Conservation (phyloP, 768 basidiomycete species). For the Leccinellum albellum region DNA sequence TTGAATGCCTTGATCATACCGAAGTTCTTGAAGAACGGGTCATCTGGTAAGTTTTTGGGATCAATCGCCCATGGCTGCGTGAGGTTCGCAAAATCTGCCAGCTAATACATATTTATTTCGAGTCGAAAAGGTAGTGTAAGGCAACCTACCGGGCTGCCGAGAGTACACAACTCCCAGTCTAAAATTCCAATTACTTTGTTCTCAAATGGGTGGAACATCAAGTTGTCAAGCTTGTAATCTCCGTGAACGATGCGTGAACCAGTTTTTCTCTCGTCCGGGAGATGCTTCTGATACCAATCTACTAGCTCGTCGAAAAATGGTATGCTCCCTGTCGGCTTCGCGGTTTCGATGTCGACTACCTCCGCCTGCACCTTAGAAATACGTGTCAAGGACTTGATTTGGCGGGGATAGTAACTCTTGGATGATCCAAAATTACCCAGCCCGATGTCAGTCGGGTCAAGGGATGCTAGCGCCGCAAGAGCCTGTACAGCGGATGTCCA, state of each 20-base stretch:
- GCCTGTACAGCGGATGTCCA: constrained; percentile 76
- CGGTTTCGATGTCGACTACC: constrained; percentile 62
- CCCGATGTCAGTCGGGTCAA: constrained; percentile 63
- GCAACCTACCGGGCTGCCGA: constrained; percentile 77
- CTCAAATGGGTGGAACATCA: constrained; percentile 91
- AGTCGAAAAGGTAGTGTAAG: background rate
- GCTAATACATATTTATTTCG: constrained; percentile 32
- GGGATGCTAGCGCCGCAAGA: constrained; percentile 62
- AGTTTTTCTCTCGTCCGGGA: constrained; percentile 73
- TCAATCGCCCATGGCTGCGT: constrained; percentile 79
- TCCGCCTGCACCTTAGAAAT: constrained; percentile 78
- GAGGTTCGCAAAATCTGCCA: constrained; percentile 88
- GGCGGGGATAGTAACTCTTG: constrained; percentile 86
- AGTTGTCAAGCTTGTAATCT: constrained; percentile 97
- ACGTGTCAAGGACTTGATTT: constrained; percentile 83
- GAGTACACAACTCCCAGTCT: constrained; percentile 96
- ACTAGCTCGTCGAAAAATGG: constrained; percentile 71
- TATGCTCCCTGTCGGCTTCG: constrained; percentile 59
- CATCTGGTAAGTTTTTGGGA: constrained; percentile 34
- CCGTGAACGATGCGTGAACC: constrained; percentile 92
- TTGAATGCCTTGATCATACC: constrained; percentile 58
- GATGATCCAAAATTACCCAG: constrained; percentile 68
- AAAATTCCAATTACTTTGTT: constrained; percentile 91
- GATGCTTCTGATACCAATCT: constrained; percentile 67
- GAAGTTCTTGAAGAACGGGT: constrained; percentile 10